phyloP scores from a whole-genome alignment of 2,329 filamentous ascomycete genomes.

The Chaetothyriales sp. region DNA sequence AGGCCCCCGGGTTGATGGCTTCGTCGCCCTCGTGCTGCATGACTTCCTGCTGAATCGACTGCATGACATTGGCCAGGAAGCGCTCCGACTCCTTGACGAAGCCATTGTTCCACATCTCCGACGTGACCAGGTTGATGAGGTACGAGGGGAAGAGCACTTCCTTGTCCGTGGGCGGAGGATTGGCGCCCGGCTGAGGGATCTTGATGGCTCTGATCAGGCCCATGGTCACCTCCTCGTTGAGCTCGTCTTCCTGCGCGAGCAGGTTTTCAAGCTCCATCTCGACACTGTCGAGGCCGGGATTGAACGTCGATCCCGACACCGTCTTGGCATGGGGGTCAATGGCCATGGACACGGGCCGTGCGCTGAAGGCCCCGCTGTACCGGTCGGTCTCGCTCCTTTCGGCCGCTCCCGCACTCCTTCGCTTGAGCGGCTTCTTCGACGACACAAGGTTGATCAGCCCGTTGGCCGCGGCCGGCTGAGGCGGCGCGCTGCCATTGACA shows the following conservation, averaged over 20 bases:
- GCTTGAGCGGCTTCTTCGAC: slow-evolving; percentile 82
- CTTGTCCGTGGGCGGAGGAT: slow-evolving; percentile 87
- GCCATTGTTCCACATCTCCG: slow-evolving; percentile 99
- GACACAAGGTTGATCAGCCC: slow-evolving; percentile 94
- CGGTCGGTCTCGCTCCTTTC: slow-evolving; percentile 77
- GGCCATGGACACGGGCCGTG: slow-evolving; percentile 91
- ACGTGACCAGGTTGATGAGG: slow-evolving; percentile 96
- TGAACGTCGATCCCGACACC: slow-evolving; percentile 61
- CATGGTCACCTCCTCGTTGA: slow-evolving; percentile 95
- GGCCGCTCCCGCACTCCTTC: slow-evolving; percentile 68
- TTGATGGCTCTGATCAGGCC: slow-evolving; percentile 92
- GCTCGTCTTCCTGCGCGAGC: slow-evolving; percentile 82
- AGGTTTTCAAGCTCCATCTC: slow-evolving; percentile 90
- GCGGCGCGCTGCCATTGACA: slow-evolving; percentile 46
- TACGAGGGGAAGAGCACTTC: slow-evolving; percentile 98
- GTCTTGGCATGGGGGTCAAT: slow-evolving; percentile 57
- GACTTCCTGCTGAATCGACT: slow-evolving; percentile 97
- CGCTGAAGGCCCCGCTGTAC: slow-evolving; percentile 86
- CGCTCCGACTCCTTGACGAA: slow-evolving; percentile 99
- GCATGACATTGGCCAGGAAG: slow-evolving; percentile 98
- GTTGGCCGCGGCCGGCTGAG: slow-evolving; percentile 37
- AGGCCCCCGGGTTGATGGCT: slow-evolving; percentile 89
- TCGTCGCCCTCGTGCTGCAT: slow-evolving; percentile 98
- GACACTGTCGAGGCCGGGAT: slow-evolving; percentile 73
- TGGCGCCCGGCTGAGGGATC: slow-evolving; percentile 78